Base-by-base conservation (phyloP, 495 filamentous ascomycete genomes). In the Niebla homalea region DNA sequence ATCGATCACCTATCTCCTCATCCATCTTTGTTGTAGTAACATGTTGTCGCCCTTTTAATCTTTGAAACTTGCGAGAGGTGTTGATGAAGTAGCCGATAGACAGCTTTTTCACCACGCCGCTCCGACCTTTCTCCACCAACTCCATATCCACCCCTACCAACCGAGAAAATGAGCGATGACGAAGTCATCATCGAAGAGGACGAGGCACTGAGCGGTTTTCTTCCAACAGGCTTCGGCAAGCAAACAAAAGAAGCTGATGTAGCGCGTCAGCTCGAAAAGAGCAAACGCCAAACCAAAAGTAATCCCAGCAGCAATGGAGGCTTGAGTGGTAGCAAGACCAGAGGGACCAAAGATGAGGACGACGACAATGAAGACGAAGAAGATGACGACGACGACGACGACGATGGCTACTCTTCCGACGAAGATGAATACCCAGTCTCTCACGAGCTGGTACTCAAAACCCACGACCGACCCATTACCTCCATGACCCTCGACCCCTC, bases 341-440 rank as follows among this genome's bases (percentile, higher is more conserved):
- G 49, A 41, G 48, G 66, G 60, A 57, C 56, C 11, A 45, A 54
- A 20, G 52, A 40, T 14, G 59, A 70, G 20, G 46, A 63, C 14
- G 56, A 68, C 35, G 71, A 70, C 48, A 66, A 72, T 40, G 56
- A 56, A 18, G 64, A 62, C n/a, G 70, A 66, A 42, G 68, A 77
- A n/a, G 71, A 74, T 26, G 70, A 71, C 45, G 73, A 77, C 36
- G 68, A 73, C 12, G 76, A 80, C 11, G 67, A 72, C 49, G 74
- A 75, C 37, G 73, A 78, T 19, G 75, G 79, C 36, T 70, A 75
- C 16, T 72, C 76, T 5, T 83, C 88, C 18, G 85, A 89, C 14
- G 83, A 87, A 39, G 90, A 95, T 59, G 87, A 92, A 53, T 96
- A 85, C 51, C 92, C 92, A 3, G 81, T 94, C 16, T 93, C 92